Base-by-base conservation (phyloP, 139 green algal genomes). In the Parachlorella kessleri region DNA sequence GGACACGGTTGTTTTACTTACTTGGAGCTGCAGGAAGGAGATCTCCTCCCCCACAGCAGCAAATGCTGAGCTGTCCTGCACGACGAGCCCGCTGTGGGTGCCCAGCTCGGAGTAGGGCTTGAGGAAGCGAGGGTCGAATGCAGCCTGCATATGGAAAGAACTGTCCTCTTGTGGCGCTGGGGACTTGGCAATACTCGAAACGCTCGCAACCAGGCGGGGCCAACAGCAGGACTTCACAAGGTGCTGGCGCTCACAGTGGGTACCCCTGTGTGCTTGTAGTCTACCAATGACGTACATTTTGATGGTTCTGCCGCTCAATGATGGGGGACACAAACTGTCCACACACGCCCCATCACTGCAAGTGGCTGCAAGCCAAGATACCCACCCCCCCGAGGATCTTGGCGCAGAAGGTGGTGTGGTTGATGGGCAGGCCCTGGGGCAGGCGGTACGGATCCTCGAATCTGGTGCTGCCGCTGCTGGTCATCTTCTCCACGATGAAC, bases 381-480 rank as follows among this genome's bases (percentile, higher is more conserved):
- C n/a, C 21, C 48, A 59, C 48, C 48, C 14, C 21, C 48, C 48
- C 48, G 8, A 90, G 69, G 32, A 86, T 26, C 68, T 87, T 89
- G 66, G 87, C 90, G 1, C 82, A 70, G 36, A 85, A 94, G 38
- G 72, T 78, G 24, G 89, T 83, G 37, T 87, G 81, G 81, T 94
- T 93, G 69, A 92, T 42, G 26, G 68, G 66, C 30, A 91, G 76
- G 55, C 90, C 88, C 23, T 94, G 81, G 1, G 90, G 90, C 65
- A 94, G 81, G 9, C 83, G 75, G 4, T 73, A 63, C 21, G 86
- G 72, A 76, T 94, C 87, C 73, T 94, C 90, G 78, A 94, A 94
- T 2, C 90, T 75, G 0, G 90, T 94, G 26, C 88, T 54, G 1
- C 81, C 75, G 7, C 71, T 48, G 35, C 70, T 48, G 21, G 72